Conservation (phyloP, 371 early-diverging fungal species). For the Rhizopus stolonifer region DNA sequence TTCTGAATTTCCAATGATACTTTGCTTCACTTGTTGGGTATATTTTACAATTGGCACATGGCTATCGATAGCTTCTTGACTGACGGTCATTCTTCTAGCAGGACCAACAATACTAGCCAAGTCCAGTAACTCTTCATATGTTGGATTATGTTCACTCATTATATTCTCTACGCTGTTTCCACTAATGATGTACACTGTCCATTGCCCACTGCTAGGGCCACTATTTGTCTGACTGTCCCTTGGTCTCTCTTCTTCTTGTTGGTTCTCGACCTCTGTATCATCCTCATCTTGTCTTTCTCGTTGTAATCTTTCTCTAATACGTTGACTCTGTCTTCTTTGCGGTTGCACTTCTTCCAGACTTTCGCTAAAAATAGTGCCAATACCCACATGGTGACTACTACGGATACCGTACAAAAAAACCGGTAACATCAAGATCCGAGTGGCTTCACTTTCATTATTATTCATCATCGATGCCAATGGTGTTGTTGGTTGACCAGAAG, state of each 20-base stretch:
- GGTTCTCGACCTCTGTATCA: background rate
- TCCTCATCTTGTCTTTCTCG: slow-evolving; percentile 3
- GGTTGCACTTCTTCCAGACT: background rate
- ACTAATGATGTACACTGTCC: slow-evolving; percentile 31
- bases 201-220: slow-evolving; percentile 10
- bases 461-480: background rate
- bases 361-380: background rate
- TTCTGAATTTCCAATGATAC: slow-evolving; percentile 22
- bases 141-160: slow-evolving; percentile 17
- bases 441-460: slow-evolving; percentile 6
- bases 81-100: slow-evolving; percentile 46
- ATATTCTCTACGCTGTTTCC: slow-evolving; percentile 19
- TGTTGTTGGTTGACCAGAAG: background rate
- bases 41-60: slow-evolving; percentile 29
- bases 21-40: slow-evolving; percentile 25
- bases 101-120: slow-evolving; percentile 54
- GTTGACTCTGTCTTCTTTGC: slow-evolving; percentile 7
- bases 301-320: slow-evolving; percentile 15
- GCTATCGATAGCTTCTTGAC: slow-evolving; percentile 40
- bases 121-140: slow-evolving; percentile 50
- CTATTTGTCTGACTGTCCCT: background rate
- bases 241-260: background rate
- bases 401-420: slow-evolving; percentile 21
- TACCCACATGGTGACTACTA: background rate
- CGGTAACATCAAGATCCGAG: slow-evolving; percentile 16